Base-by-base conservation (phyloP, 768 basidiomycete genomes). In the Rhodotorula toruloides region DNA sequence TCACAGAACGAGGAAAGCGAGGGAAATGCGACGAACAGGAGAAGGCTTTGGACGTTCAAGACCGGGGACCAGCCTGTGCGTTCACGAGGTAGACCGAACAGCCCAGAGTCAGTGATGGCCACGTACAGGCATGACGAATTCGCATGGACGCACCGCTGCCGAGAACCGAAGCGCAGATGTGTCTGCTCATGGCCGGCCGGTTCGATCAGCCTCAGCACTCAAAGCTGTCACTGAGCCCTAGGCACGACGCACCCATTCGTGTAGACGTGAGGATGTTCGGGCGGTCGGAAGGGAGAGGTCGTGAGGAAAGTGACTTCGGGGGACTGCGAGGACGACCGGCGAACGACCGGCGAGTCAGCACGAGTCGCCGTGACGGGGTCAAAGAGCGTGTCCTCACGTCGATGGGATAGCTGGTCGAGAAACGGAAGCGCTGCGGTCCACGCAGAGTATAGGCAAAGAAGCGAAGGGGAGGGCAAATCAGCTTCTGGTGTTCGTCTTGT, bases 161-260 rank as follows among this genome's bases (percentile, higher is more conserved):
- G 13, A 93, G 84, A 62, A 93, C 91, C 21, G 88, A 90, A 14
- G 88, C 89, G 74, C 90, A 92, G 72, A 92, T 91, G 87, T 91
- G 71, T 25, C 63, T 46, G 34, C 32, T 53, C 32, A 31, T 59
- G 40, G 39, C 36, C 34, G 67, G 47, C 36, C 54, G 62, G 73
- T 61, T 74, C 46, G 34, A 55, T 48, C 46, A 42, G 25, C 54
- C 36, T 52, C 55, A 61, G 63, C 65, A 61, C 58, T 49, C 58
- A n/a, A n/a, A 66, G 61, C 72, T 71, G 53, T 55, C 62, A 39
- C 44, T 25, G 48, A 44, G 34, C 57, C 65, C 19, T 31, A 48
- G n/a, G n/a, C n/a, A n/a, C n/a, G 43, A 54, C 43, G 21, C 11
- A 47, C 46, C 46, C 40, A 54, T 40, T 65, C 14, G 74, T 84